These are phyloP conservation scores for Thraustotheca clavata DNA, from an alignment of 352 stramenopile genomes.

Conservation along the genomic window DNA sequence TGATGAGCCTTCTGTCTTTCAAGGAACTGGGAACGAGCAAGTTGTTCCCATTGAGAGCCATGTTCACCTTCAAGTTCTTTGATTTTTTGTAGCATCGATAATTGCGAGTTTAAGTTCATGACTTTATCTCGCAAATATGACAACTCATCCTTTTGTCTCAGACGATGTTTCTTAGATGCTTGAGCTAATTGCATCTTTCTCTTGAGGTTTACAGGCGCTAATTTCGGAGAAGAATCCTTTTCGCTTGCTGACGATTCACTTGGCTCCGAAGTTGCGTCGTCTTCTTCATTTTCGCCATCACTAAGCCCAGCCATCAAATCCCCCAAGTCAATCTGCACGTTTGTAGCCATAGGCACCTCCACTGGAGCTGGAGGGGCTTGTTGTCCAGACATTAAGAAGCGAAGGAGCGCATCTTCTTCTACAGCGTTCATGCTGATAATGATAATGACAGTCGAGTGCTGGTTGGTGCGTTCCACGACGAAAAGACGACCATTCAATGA, in stretches of 20 bases:
- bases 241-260: constrained; percentile 15
- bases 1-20: constrained; percentile 14
- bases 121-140: constrained; percentile 7
- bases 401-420: constrained; percentile 19
- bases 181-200: constrained; percentile 18
- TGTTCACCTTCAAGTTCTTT: constrained; percentile 19
- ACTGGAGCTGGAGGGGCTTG: not conserved
- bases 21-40: constrained; percentile 13
- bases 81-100: constrained; percentile 20
- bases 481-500: too few species aligned
- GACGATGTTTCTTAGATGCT: constrained; percentile 16
- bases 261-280: constrained; percentile 11
- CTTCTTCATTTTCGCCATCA: not conserved
- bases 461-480: not conserved
- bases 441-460: not conserved
- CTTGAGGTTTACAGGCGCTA: constrained; percentile 4
- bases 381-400: constrained; percentile 7
- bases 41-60: constrained; percentile 19
- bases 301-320: constrained; percentile 1
- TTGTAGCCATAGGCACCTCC: not conserved
- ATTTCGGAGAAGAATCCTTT: not conserved
- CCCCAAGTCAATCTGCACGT: constrained; percentile 13
- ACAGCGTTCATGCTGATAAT: constrained; percentile 12
- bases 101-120: constrained; percentile 11
- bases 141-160: constrained; percentile 18